A percentile compares a stretch with the other conserved stretches of the same genome.
Evolutionary conservation across 331 rosid genomes (phyloP).

Genomic region (Rosa hybrid): DNA sequence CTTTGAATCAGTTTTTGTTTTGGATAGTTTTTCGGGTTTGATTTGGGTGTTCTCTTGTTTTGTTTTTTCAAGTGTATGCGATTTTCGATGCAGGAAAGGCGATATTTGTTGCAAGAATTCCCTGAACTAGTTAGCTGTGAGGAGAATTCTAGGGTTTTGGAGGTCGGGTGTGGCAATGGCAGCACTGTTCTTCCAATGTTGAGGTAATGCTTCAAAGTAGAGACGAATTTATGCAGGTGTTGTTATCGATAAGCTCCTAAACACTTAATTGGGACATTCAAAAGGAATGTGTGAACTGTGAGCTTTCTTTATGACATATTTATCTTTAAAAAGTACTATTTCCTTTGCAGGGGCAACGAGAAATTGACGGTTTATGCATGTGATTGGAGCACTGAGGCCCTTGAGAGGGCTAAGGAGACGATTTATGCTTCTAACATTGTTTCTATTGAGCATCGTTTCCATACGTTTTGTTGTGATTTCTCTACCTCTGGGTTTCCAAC

Average conservation of each 20-base stretch:
- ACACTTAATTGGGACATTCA: background rate
- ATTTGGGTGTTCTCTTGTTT: background rate
- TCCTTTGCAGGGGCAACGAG: conserved; percentile 62
- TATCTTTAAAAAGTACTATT: conserved; percentile 20
- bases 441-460: conserved; percentile 48
- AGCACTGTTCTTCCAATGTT: conserved; percentile 85
- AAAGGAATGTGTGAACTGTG: background rate
- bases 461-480: conserved; percentile 72
- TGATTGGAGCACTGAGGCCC: conserved; percentile 75
- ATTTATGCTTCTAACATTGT: conserved; percentile 32
- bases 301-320: background rate
- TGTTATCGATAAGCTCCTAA: background rate
- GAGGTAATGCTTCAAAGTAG: conserved; percentile 41
- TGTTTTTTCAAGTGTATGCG: background rate
- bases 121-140: conserved; percentile 61
- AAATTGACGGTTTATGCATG: conserved; percentile 68
- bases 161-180: conserved; percentile 94
- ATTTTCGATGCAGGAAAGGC: conserved; percentile 63
- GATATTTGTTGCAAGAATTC: conserved; percentile 84
- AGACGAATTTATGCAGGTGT: background rate
- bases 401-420: conserved; percentile 65
- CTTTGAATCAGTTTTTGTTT: background rate
- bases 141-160: conserved; percentile 57
- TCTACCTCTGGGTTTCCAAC: conserved; percentile 57
- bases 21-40: background rate